Evolutionary conservation across 139 green algal genomes (phyloP).

Genomic region (Nannochloris sp.): DNA sequence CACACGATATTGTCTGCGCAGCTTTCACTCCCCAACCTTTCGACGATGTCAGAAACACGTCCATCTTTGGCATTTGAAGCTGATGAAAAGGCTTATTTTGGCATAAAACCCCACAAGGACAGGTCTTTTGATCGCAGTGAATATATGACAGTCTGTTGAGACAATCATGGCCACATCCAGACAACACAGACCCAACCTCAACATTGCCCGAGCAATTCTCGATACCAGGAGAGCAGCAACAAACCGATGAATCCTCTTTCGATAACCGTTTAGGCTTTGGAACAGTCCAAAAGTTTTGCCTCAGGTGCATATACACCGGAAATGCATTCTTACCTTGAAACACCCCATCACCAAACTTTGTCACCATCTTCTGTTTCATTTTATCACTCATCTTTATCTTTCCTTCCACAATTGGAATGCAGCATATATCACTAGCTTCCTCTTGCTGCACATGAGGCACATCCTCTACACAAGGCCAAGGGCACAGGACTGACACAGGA

Average conservation of each 20-base stretch:
- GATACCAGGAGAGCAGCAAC: conserved; percentile 30
- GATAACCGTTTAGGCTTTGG: conserved; percentile 52
- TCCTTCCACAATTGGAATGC: background rate
- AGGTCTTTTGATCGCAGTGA: conserved; percentile 63
- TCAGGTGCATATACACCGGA: conserved; percentile 49
- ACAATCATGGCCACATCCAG: conserved; percentile 51
- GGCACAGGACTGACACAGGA: background rate
- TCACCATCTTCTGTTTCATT: background rate
- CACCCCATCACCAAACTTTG: background rate
- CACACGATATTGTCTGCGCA: conserved; percentile 29
- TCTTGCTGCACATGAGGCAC: background rate
- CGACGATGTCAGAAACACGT: conserved; percentile 66
- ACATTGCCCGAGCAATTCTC: conserved; percentile 3
- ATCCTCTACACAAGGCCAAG: no score
- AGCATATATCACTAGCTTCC: background rate
- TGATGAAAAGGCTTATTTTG: conserved; percentile 69
- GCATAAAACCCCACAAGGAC: conserved; percentile 64
- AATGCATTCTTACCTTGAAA: conserved; percentile 12
- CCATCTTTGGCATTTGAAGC: conserved; percentile 44
- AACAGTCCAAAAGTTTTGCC: conserved; percentile 47
- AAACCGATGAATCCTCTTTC: conserved; percentile 50
- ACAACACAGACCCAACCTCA: background rate
- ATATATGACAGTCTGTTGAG: conserved; percentile 60
- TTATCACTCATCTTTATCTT: background rate
- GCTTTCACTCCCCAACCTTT: conserved; percentile 61